Conservation (phyloP, 2,329 filamentous ascomycete genomes). For the Neophaeococcomyces aloes region DNA sequence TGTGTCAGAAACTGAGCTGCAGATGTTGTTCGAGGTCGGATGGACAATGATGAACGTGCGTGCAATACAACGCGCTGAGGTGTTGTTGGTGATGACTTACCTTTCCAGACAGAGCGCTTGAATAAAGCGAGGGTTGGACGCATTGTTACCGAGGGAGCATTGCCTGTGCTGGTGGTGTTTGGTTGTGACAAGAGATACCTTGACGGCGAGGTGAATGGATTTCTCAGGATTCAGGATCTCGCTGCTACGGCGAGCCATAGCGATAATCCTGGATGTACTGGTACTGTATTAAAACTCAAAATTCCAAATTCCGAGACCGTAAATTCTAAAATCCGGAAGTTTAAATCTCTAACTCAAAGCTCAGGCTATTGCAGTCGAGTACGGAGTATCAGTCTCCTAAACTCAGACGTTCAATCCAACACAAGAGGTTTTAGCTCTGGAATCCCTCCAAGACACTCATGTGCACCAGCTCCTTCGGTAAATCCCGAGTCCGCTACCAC, state of each 20-base stretch:
- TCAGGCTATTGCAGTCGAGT: too few relatives aligned
- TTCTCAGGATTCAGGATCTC: neutral
- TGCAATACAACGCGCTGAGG: neutral
- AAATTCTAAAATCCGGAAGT: too few relatives aligned
- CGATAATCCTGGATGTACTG: too few relatives aligned
- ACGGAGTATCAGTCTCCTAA: too few relatives aligned
- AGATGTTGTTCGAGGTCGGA: slow-evolving; percentile 15
- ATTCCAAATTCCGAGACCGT: too few relatives aligned
- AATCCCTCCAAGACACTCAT: slow-evolving; percentile 10
- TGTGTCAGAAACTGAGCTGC: neutral
- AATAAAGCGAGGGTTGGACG: slow-evolving; percentile 57
- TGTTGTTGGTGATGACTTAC: slow-evolving; percentile 35
- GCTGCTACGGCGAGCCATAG: too few relatives aligned
- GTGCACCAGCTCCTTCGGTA: slow-evolving; percentile 9
- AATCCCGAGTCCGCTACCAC: slow-evolving; percentile 10
- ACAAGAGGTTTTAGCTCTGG: too few relatives aligned
- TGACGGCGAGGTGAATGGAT: neutral
- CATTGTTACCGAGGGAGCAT: slow-evolving; percentile 38
- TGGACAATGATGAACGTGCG: too few relatives aligned
- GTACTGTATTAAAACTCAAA: too few relatives aligned
- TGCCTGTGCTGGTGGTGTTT: neutral
- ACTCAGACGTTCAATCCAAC: too few relatives aligned
- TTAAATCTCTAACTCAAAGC: too few relatives aligned
- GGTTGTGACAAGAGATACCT: neutral
- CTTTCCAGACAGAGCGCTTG: slow-evolving; percentile 81